Percentiles rank a stretch among this genome's conserved stretches.
phyloP scores from a whole-genome alignment of 2,329 filamentous ascomycete species.

The Nemania bipapillata region DNA sequence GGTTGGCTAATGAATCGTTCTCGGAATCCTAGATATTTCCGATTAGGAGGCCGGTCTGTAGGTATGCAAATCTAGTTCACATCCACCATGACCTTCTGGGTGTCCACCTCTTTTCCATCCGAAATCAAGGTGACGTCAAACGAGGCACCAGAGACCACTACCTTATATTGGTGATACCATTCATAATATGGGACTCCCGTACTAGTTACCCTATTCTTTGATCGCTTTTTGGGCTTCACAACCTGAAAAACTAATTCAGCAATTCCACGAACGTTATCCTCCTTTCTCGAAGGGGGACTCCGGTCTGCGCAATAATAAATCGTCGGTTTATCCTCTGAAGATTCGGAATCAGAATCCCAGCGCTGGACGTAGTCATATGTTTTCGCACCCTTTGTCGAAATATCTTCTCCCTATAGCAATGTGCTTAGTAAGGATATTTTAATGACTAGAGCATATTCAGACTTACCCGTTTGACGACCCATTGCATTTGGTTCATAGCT shows the following conservation, averaged over 20 bases:
- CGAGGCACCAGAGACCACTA: conserved; percentile 20
- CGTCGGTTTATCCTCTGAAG: fast-evolving
- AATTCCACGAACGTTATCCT: not conserved
- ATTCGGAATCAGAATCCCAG: not conserved
- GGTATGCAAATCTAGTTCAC: not conserved
- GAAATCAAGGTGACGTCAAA: conserved; percentile 13
- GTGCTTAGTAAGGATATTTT: not conserved
- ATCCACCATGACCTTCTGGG: not conserved
- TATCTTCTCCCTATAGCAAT: conserved; percentile 21
- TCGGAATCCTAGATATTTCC: too few relatives aligned
- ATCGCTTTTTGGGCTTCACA: not conserved
- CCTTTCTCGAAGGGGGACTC: conserved; percentile 17
- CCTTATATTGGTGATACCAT: not conserved
- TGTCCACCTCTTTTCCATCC: conserved; percentile 10
- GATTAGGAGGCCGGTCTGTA: too few relatives aligned
- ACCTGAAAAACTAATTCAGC: not conserved
- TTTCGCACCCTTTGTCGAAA: conserved; percentile 1
- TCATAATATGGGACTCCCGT: not conserved
- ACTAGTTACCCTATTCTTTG: not conserved
- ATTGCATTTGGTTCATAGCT: conserved; percentile 6
- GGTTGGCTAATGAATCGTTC: too few relatives aligned
- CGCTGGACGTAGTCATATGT: not conserved
- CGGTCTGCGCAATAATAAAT: conserved; percentile 3
- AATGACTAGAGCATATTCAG: too few relatives aligned
- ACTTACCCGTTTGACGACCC: conserved; percentile 28